Base-by-base conservation (phyloP, 2,329 filamentous ascomycete genomes). In the Beauveria scarabaeidicola region DNA sequence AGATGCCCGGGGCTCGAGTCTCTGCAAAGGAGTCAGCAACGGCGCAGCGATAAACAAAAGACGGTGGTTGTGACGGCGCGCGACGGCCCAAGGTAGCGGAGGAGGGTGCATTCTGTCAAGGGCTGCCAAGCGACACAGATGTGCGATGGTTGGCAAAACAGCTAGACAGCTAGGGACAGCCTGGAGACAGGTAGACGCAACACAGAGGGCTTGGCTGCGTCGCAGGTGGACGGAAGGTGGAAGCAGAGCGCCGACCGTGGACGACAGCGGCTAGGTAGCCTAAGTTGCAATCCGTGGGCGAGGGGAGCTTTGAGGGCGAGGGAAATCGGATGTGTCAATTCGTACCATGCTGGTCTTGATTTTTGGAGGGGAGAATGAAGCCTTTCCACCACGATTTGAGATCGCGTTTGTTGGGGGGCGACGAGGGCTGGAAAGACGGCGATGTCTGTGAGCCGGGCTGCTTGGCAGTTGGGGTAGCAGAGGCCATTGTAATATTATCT, bases 321-420 rank as follows among this genome's bases (percentile, higher is more conserved):
- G 25, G 7, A 32, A 11, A 27, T 51, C n/a, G 51, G 23, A 48
- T 27, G n/a, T 19, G 41, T 41, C 10, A 52, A 46, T 44, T 52
- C 51, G 48, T 81, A 85, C 83, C 82, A 69, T 78, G 75, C 54
- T 75, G 67, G 65, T 85, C 82, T 59, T 83, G 79, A 61, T 80
- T 78, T 68, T 79, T 84, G 41, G 78, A 74, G 50, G 81, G 78
- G 58, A 89, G 83, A 76, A 94, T 94, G 77, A 99, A 97, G 68
- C 87, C 86, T 75, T 91, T 96, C 94, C 94, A 97, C 94, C 94
- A 99, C 62, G 90, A 95, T 67, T 91, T 89, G 66, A 97, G 79
- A 72, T 96, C 91, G 72, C 90, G 86, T 77, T 89, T 95, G 65
- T 86, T 90, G 32, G 90, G 90, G 59, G 89, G 90, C 46, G 90